Percentiles rank a stretch among this genome's conserved stretches.
Evolutionary conservation across 106 monocot genomes (phyloP).

Genomic region (Narthecium ossifragum): DNA sequence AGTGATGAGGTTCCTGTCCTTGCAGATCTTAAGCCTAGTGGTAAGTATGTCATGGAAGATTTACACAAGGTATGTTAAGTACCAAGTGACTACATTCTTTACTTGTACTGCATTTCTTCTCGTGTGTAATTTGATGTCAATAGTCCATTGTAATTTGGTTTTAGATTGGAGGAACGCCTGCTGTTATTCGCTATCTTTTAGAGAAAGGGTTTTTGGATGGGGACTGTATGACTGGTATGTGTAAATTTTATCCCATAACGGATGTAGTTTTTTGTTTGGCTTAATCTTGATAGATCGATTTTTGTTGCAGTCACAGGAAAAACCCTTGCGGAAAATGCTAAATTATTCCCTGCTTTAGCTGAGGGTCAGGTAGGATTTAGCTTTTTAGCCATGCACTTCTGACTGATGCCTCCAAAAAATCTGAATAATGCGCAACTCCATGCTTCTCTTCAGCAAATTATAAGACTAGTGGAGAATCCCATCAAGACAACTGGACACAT

Average conservation of each 20-base stretch:
- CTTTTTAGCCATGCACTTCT: too few relatives aligned
- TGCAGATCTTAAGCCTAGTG: slow-evolving; percentile 99
- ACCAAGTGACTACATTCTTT: too few relatives aligned
- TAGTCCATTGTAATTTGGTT: too few relatives aligned
- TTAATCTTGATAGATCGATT: not conserved
- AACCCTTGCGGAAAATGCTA: slow-evolving; percentile 89
- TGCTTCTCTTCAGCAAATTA: slow-evolving; percentile 91
- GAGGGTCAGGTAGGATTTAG: slow-evolving; percentile 81
- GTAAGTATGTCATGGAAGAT: slow-evolving; percentile 99
- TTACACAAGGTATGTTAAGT: slow-evolving; percentile 60
- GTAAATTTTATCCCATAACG: not conserved
- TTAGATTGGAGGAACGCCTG: slow-evolving; percentile 96
- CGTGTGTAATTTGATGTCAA: too few relatives aligned
- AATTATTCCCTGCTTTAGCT: slow-evolving; percentile 60
- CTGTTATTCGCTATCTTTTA: slow-evolving; percentile 82
- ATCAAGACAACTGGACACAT: slow-evolving; percentile 94
- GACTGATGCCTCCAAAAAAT: too few relatives aligned
- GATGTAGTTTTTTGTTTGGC: not conserved
- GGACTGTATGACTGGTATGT: slow-evolving; percentile 90
- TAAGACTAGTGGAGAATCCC: slow-evolving; percentile 68
- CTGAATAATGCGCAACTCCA: too few relatives aligned
- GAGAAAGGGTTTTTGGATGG: slow-evolving; percentile 81
- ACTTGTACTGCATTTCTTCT: too few relatives aligned
- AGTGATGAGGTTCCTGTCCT: slow-evolving; percentile 88
- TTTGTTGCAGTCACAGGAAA: slow-evolving; percentile 78